Evolutionary conservation across 306 rosid genomes (phyloP).

Genomic region (Prunus mongolica): DNA sequence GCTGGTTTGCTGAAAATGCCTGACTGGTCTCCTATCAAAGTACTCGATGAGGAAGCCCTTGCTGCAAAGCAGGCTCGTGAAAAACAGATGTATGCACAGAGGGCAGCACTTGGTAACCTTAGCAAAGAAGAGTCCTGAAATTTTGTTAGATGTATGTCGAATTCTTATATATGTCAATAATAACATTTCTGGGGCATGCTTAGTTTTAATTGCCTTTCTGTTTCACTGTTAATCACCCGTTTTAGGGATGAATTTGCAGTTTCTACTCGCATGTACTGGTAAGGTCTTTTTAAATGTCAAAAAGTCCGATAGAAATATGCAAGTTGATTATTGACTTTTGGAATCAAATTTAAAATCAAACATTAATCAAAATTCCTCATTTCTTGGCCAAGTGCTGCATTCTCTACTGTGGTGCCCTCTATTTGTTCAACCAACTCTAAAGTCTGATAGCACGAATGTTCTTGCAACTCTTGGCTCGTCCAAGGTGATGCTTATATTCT

Average conservation of each 20-base stretch:
- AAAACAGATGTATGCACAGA: slow-evolving; percentile 55
- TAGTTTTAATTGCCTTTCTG: background rate
- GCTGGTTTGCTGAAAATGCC: slow-evolving; percentile 66
- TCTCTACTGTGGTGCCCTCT: background rate
- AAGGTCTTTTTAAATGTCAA: background rate
- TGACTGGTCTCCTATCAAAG: slow-evolving; percentile 80
- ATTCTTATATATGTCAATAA: background rate
- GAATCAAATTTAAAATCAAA: background rate
- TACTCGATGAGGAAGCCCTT: slow-evolving; percentile 80
- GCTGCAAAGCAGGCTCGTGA: slow-evolving; percentile 74
- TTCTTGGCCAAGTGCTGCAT: background rate
- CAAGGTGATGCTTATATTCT: background rate
- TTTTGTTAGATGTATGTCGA: background rate
- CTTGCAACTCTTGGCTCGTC: background rate
- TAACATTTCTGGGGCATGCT: background rate
- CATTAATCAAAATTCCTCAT: background rate
- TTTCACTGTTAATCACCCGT: background rate
- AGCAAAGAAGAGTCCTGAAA: slow-evolving; percentile 60
- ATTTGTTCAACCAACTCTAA: background rate
- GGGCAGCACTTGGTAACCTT: slow-evolving; percentile 48
- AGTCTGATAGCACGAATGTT: background rate
- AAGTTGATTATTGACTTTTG: background rate
- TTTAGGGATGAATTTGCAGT: background rate
- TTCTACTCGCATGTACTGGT: background rate
- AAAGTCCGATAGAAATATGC: background rate